A percentile compares a stretch with the other conserved stretches of the same genome.
Conservation (phyloP, 2,329 filamentous ascomycete species). For the Fusarium penzigii region DNA sequence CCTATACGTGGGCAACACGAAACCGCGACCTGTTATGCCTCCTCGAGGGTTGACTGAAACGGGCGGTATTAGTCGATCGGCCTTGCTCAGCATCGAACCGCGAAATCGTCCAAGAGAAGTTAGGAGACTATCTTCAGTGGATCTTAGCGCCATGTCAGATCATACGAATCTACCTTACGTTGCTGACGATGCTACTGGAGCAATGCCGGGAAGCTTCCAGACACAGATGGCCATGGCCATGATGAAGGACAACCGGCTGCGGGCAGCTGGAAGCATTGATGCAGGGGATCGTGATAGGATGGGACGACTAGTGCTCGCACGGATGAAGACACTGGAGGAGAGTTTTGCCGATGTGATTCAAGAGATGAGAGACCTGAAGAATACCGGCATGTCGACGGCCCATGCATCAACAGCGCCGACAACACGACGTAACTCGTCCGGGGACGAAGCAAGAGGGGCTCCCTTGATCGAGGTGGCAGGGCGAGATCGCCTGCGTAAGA, state of each 20-base stretch:
- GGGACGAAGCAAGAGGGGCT: constrained; percentile 38
- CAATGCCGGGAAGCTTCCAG: constrained; percentile 73
- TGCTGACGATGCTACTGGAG: constrained; percentile 61
- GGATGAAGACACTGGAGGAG: constrained; percentile 93
- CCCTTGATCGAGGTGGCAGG: constrained; percentile 38
- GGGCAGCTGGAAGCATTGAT: constrained; percentile 41
- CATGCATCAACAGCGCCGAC: constrained; percentile 45
- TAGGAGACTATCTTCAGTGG: constrained; percentile 62
- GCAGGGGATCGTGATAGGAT: constrained; percentile 63
- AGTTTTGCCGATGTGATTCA: constrained; percentile 84
- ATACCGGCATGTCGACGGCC: constrained; percentile 4
- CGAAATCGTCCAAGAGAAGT: constrained; percentile 39
- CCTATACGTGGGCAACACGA: constrained; percentile 46
- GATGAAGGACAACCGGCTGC: constrained; percentile 57
- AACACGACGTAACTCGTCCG: constrained; percentile 54
- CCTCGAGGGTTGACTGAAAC: constrained; percentile 38
- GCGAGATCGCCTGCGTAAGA: constrained; percentile 28
- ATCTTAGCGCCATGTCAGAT: constrained; percentile 75
- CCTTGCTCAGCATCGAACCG: constrained; percentile 54
- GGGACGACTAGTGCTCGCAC: constrained; percentile 77
- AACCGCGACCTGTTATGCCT: constrained; percentile 59
- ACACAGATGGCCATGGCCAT: constrained; percentile 78
- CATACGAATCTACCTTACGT: constrained; percentile 58
- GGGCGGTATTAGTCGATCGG: constrained; percentile 41
- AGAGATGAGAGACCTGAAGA: constrained; percentile 70